These are phyloP conservation scores for Microascus cirrosus DNA, from an alignment of 2,329 filamentous ascomycete species.

Conservation along the genomic window DNA sequence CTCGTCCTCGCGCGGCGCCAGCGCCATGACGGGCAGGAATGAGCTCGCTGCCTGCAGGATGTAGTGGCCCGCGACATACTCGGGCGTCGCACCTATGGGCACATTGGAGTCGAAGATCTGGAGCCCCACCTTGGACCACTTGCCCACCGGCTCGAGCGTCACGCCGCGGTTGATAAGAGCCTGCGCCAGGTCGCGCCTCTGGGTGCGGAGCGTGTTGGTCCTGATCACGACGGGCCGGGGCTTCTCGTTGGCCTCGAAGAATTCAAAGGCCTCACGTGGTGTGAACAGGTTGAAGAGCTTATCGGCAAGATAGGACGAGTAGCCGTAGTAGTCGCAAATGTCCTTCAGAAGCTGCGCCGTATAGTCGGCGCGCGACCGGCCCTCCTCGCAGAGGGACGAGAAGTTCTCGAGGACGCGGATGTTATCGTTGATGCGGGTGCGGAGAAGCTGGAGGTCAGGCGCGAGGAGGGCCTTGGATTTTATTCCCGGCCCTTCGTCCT, in stretches of 20 bases:
- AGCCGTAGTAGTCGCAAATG: constrained; percentile 93
- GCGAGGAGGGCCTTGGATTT: constrained; percentile 58
- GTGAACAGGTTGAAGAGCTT: constrained; percentile 92
- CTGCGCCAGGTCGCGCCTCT: constrained; percentile 73
- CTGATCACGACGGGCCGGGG: constrained; percentile 88
- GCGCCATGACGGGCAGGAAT: constrained; percentile 94
- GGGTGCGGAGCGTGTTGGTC: constrained; percentile 83
- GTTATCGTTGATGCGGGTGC: constrained; percentile 83
- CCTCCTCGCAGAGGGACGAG: constrained; percentile 66
- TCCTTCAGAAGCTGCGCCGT: constrained; percentile 78
- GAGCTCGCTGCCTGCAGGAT: constrained; percentile 95
- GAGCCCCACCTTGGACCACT: constrained; percentile 96
- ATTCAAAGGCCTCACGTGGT: constrained; percentile 87
- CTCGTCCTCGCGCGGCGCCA: constrained; percentile 88
- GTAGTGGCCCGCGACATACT: constrained; percentile 95
- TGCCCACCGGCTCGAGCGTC: constrained; percentile 89
- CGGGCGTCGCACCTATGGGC: constrained; percentile 86
- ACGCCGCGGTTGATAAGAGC: constrained; percentile 93
- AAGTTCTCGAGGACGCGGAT: constrained; percentile 88
- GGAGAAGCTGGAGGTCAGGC: constrained; percentile 80
- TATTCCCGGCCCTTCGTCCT: constrained; percentile 45
- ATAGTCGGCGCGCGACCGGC: constrained; percentile 79
- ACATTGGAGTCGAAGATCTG: constrained; percentile 86
- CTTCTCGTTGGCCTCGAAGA: constrained; percentile 98
- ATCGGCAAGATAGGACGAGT: constrained; percentile 87